Evolutionary conservation across 2,329 filamentous ascomycete genomes (phyloP).

Genomic region (Phyllosticta paracitricarpa): DNA sequence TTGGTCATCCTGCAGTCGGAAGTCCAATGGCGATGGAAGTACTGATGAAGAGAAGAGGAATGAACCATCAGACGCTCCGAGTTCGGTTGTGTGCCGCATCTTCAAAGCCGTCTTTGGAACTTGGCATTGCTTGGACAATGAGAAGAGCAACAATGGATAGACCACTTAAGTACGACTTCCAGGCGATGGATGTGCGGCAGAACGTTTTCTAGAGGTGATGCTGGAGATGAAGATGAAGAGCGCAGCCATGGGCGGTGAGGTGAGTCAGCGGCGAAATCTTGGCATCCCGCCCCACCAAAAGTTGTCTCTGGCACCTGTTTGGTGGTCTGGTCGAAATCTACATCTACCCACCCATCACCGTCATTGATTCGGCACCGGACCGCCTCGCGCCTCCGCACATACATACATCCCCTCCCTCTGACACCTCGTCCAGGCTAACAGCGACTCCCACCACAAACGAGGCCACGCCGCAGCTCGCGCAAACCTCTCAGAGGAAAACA

Average conservation of each 20-base stretch:
- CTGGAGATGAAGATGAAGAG: neutral
- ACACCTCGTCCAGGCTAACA: neutral
- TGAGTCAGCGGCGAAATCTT: slow-evolving; percentile 5
- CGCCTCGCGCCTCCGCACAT: neutral
- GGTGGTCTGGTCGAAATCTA: neutral
- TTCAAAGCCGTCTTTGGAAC: neutral
- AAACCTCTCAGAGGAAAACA: neutral
- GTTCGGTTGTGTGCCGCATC: neutral
- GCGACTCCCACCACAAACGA: neutral
- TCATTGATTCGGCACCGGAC: neutral
- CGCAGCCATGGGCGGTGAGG: neutral
- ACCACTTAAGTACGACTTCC: neutral
- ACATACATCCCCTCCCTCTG: neutral
- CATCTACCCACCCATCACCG: neutral
- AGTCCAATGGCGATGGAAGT: no score
- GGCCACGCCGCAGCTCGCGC: neutral
- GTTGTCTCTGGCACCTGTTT: neutral
- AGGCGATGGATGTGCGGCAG: neutral
- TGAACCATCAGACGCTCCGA: neutral
- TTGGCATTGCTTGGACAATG: neutral
- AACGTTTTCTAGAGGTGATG: neutral
- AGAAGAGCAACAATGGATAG: neutral
- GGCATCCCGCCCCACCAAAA: slow-evolving; percentile 9
- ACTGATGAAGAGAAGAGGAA: no score
- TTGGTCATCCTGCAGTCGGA: no score